Conservation (phyloP, 2,329 filamentous ascomycete genomes). For the Paraphoma chrysanthemicola region DNA sequence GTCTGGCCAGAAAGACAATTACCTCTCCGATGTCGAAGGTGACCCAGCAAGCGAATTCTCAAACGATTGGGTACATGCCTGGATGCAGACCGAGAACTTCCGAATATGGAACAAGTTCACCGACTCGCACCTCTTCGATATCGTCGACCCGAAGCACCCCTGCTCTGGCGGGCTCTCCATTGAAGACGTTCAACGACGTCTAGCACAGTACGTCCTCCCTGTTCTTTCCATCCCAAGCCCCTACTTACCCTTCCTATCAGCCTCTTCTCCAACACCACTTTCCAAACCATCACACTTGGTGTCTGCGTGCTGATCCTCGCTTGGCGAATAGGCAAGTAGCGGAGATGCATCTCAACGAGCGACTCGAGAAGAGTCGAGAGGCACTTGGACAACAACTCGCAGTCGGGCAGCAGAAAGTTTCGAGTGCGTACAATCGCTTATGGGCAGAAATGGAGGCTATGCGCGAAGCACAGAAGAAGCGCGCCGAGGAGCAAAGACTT, state of each 20-base stretch:
- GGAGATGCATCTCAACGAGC: slow-evolving; percentile 91
- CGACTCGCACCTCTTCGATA: slow-evolving; percentile 89
- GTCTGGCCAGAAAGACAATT: slow-evolving; percentile 62
- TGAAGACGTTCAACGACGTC: slow-evolving; percentile 88
- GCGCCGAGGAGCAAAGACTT: slow-evolving; percentile 63
- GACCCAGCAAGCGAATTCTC: slow-evolving; percentile 88
- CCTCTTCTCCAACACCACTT: slow-evolving; percentile 36
- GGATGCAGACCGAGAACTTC: slow-evolving; percentile 89
- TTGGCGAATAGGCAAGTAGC: slow-evolving; percentile 72
- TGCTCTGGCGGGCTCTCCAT: slow-evolving; percentile 92
- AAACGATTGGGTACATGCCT: slow-evolving; percentile 82
- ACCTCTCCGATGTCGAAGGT: slow-evolving; percentile 72
- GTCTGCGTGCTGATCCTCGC: slow-evolving; percentile 47
- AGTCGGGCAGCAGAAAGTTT: slow-evolving; percentile 86
- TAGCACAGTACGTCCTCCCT: slow-evolving; percentile 66
- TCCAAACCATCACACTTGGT: slow-evolving; percentile 36
- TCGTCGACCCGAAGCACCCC: slow-evolving; percentile 90
- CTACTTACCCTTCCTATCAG: slow-evolving; percentile 36
- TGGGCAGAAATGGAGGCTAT: slow-evolving; percentile 89
- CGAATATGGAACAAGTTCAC: slow-evolving; percentile 77
- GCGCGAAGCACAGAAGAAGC: slow-evolving; percentile 74
- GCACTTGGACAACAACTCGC: slow-evolving; percentile 88
- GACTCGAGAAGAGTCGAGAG: slow-evolving; percentile 82
- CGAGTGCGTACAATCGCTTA: slow-evolving; percentile 82
- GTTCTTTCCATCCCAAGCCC: slow-evolving; percentile 16